Conservation (phyloP, 2,329 filamentous ascomycete genomes). For the Colletotrichum endophyticum region DNA sequence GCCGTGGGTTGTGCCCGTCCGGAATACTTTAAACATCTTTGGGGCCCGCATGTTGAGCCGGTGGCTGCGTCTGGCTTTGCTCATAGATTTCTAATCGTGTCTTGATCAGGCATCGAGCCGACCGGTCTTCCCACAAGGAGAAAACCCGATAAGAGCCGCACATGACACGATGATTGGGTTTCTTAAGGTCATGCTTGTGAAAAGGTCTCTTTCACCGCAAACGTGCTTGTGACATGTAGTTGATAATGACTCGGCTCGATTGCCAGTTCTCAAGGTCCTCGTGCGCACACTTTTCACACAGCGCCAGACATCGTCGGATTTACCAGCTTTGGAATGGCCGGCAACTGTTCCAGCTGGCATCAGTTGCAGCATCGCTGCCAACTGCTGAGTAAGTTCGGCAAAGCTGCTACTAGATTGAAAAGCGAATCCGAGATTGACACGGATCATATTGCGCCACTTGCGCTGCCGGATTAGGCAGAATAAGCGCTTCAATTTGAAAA, state of each 20-base stretch:
- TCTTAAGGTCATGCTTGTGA: background rate
- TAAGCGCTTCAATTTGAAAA: background rate
- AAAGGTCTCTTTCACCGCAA: background rate
- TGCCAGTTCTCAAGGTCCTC: background rate
- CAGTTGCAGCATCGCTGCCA: background rate
- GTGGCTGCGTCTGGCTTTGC: background rate
- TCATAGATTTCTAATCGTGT: background rate
- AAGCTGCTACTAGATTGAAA: background rate
- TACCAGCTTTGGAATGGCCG: background rate
- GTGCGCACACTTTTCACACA: background rate
- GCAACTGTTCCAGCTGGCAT: background rate
- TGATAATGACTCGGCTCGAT: background rate
- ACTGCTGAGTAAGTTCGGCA: background rate
- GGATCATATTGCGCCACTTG: background rate
- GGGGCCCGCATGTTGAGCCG: background rate
- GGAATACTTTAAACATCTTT: background rate
- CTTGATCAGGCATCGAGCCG: background rate
- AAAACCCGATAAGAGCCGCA: background rate
- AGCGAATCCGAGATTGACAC: background rate
- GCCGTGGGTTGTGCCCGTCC: background rate
- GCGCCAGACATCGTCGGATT: background rate
- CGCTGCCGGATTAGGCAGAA: background rate
- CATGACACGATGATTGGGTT: background rate
- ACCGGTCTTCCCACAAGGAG: background rate
- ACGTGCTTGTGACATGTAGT: background rate